Conservation (phyloP, 2,329 filamentous ascomycete species). For the Stagonosporopsis rhizophila region DNA sequence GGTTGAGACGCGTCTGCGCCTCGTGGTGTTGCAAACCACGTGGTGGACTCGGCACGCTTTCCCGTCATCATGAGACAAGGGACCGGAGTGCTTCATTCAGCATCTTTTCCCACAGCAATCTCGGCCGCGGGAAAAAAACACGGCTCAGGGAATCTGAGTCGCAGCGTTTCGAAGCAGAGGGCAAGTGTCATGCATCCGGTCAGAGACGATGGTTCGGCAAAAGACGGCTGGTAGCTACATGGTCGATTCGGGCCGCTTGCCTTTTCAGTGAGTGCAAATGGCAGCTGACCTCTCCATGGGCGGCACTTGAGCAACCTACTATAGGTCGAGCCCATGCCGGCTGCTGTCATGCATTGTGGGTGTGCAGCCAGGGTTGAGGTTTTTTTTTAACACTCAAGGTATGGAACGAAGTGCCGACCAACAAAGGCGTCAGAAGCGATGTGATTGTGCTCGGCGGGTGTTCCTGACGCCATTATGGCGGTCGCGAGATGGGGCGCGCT, state of each 20-base stretch:
- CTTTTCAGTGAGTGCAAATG: conserved; percentile 20
- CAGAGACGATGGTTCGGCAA: conserved; percentile 23
- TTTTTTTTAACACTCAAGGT: too few species aligned
- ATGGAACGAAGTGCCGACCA: conserved; percentile 1
- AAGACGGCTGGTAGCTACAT: conserved; percentile 28
- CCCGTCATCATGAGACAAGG: conserved; percentile 22
- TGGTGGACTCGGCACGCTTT: conserved; percentile 25
- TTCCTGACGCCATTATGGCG: conserved; percentile 32
- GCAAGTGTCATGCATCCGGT: conserved; percentile 31
- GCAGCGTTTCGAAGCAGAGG: conserved; percentile 26
- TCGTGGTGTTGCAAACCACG: conserved; percentile 27
- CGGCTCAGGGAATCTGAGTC: conserved; percentile 22
- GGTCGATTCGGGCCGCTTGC: conserved; percentile 21
- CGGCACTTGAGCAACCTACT: conserved; percentile 18
- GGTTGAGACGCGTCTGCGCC: conserved; percentile 20
- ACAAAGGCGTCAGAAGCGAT: not conserved
- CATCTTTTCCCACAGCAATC: conserved; percentile 12
- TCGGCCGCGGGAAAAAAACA: conserved; percentile 23
- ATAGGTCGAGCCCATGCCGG: conserved; percentile 10
- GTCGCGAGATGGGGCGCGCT: conserved; percentile 32
- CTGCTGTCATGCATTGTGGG: conserved; percentile 24
- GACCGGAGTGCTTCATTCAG: conserved; percentile 3
- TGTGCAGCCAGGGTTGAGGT: conserved; percentile 13
- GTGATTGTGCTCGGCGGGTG: conserved; percentile 13
- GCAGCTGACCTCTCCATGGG: conserved; percentile 28